Conservation (phyloP, 129 eudicot species). For the Arctium minus region DNA sequence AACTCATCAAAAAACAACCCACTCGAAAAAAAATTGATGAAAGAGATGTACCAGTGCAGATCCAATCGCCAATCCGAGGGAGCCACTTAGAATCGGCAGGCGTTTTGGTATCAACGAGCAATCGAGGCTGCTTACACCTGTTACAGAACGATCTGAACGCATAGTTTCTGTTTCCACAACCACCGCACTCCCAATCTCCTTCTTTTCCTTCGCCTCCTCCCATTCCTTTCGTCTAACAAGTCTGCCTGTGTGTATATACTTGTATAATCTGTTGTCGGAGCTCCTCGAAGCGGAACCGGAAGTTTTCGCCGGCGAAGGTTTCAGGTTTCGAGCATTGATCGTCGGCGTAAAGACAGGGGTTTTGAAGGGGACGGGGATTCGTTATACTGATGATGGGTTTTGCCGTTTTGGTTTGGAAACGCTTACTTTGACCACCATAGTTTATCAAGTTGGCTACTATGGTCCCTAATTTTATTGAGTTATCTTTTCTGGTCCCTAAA, state of each 20-base stretch:
- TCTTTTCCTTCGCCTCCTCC: conserved; percentile 80
- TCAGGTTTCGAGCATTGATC: conserved; percentile 19
- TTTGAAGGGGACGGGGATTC: conserved; percentile 11
- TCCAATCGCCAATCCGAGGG: conserved; percentile 96
- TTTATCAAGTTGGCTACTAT: not conserved
- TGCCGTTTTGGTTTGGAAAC: conserved; percentile 9
- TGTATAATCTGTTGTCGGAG: not conserved
- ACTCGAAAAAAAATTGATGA: not conserved
- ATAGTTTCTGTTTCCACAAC: conserved; percentile 77
- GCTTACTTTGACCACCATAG: not conserved
- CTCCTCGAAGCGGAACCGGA: not conserved
- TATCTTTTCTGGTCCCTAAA: not conserved
- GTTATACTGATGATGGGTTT: conserved; percentile 12
- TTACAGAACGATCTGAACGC: conserved; percentile 94
- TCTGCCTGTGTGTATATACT: not conserved
- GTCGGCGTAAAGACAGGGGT: conserved; percentile 28
- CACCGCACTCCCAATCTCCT: conserved; percentile 95
- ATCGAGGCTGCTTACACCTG: conserved; percentile 88
- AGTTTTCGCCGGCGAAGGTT: conserved; percentile 10
- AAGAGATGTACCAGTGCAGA: conserved; percentile 65
- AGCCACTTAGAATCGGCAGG: conserved; percentile 93
- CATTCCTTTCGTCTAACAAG: conserved; percentile 6
- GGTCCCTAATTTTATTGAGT: not conserved
- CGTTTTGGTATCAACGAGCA: conserved; percentile 78
- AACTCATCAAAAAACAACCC: not conserved